Evolutionary conservation across 73 alveolate genomes (phyloP).

Genomic region (Stentor roeselii): DNA sequence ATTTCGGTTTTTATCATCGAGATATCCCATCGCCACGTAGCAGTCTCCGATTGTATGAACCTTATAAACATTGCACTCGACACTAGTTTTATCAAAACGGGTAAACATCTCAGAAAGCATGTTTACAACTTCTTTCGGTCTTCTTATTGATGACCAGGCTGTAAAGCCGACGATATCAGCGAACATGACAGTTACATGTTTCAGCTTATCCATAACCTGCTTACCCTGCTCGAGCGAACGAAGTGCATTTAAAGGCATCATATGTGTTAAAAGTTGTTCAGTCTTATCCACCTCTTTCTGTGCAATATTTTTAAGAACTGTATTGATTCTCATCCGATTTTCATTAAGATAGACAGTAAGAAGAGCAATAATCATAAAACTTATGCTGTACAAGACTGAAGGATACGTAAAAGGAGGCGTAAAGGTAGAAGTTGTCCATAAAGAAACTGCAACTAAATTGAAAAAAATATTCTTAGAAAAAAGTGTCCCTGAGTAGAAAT

Average conservation of each 20-base stretch:
- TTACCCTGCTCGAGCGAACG: conserved; percentile 34
- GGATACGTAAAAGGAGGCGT: neutral
- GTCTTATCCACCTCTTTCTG: neutral
- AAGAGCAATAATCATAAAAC: neutral
- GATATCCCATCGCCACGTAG: conserved; percentile 94
- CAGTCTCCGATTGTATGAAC: conserved; percentile 98
- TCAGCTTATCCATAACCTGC: conserved; percentile 64
- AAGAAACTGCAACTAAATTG: neutral
- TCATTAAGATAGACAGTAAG: conserved; percentile 1
- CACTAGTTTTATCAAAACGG: conserved; percentile 90
- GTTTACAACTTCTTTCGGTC: conserved; percentile 89
- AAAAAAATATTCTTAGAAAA: neutral
- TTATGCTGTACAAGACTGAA: neutral
- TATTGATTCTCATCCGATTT: neutral
- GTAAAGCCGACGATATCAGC: conserved; percentile 91
- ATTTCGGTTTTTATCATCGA: conserved; percentile 85
- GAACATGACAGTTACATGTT: conserved; percentile 86
- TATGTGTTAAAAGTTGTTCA: conserved; percentile 6
- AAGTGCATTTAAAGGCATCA: conserved; percentile 38
- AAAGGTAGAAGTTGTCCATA: neutral
- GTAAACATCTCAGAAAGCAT: conserved; percentile 87
- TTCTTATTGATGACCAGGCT: conserved; percentile 65
- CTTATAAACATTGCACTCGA: conserved; percentile 82
- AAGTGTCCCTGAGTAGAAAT: neutral
- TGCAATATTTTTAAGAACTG: neutral